These are phyloP conservation scores for Tetrahymena thermophila DNA, from an alignment of 73 alveolate genomes.

Conservation along the genomic window DNA sequence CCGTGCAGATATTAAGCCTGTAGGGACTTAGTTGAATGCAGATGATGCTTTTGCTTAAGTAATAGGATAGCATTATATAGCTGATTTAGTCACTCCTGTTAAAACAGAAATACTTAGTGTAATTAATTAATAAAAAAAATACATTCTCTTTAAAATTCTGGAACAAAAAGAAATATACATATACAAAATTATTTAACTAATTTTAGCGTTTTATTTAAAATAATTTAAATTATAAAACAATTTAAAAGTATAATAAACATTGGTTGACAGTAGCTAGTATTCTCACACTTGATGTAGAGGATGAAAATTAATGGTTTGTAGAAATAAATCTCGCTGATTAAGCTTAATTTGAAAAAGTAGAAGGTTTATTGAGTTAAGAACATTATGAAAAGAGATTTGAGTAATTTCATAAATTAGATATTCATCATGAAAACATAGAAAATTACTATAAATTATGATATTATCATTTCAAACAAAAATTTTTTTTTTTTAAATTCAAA, in stretches of 20 bases:
- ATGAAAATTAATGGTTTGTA: not conserved
- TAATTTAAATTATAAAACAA: not conserved
- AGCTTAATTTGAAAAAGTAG: not conserved
- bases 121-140: not conserved
- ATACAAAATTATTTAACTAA: not conserved
- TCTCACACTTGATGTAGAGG: not conserved
- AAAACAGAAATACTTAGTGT: not conserved
- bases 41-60: not conserved
- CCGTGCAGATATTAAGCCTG: not conserved
- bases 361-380: not conserved
- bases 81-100: not conserved
- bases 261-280: not conserved
- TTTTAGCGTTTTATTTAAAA: not conserved
- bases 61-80: not conserved
- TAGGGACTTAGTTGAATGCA: not conserved
- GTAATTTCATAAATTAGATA: not conserved
- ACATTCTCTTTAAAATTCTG: not conserved
- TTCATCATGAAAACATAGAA: not conserved
- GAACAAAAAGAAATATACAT: not conserved
- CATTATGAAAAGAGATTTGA: not conserved
- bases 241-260: not conserved
- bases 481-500: too few species aligned
- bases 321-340: not conserved
- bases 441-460: not conserved
- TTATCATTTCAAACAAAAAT: too few species aligned